These are phyloP conservation scores for Hypoxylon sp. DNA, from an alignment of 2,329 filamentous ascomycete species.

Conservation along the genomic window DNA sequence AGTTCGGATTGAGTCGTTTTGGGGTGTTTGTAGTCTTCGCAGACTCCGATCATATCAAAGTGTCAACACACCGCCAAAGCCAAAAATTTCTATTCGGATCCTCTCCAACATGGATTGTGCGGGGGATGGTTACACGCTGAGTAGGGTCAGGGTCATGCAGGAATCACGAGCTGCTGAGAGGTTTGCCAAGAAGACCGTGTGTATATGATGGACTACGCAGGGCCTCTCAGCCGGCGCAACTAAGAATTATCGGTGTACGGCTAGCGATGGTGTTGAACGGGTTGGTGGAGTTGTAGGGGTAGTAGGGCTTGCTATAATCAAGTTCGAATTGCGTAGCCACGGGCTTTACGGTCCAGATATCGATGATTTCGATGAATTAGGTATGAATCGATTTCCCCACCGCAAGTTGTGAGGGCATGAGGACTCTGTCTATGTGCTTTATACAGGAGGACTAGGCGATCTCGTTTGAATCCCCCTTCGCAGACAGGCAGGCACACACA, in stretches of 20 bases:
- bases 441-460: background rate
- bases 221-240: conserved; percentile 4
- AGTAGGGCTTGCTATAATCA: conserved; percentile 15
- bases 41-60: conserved; percentile 17
- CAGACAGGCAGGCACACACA: background rate
- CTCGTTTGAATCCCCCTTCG: background rate
- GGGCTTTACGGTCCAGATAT: background rate
- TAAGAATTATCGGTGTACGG: background rate
- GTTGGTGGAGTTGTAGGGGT: conserved; percentile 9
- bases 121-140: background rate
- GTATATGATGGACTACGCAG: conserved; percentile 21
- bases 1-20: conserved; percentile 13
- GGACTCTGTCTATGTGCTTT: background rate
- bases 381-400: conserved; percentile 11
- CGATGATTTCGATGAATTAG: conserved; percentile 17
- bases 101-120: conserved; percentile 7
- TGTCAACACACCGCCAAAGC: background rate
- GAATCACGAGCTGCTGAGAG: background rate
- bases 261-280: conserved; percentile 20
- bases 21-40: conserved; percentile 18
- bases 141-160: background rate
- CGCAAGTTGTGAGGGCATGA: background rate
- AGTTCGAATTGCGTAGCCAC: background rate
- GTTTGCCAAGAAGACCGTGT: conserved; percentile 5
- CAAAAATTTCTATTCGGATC: conserved; percentile 1